Evolutionary conservation across 179 eudicot species (phyloP).

Genomic region (Actinidia polygama): DNA sequence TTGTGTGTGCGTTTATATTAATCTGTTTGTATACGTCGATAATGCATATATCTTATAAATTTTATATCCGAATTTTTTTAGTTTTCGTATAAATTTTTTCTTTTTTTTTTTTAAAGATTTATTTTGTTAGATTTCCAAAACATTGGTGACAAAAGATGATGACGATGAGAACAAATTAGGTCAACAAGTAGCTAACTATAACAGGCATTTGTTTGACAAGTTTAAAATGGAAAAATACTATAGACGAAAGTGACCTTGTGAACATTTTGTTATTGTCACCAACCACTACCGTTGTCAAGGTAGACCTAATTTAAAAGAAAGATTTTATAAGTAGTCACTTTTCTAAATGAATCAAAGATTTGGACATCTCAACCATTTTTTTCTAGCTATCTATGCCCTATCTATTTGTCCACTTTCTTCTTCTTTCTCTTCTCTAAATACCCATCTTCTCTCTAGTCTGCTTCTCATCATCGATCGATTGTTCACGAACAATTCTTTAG

Average conservation of each 20-base stretch:
- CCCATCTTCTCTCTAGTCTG: not conserved
- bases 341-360: slow-evolving; percentile 27
- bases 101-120: not conserved
- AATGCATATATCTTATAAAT: no score
- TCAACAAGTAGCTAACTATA: not conserved
- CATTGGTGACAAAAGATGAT: not conserved
- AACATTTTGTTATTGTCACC: slow-evolving; percentile 20
- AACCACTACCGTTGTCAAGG: slow-evolving; percentile 31
- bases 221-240: not conserved
- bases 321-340: slow-evolving; percentile 8
- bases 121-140: not conserved
- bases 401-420: not conserved
- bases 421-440: not conserved
- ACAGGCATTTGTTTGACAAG: not conserved
- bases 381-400: not conserved
- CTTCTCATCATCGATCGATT: not conserved
- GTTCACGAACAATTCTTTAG: not conserved
- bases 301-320: not conserved
- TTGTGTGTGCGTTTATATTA: no score
- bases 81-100: not conserved
- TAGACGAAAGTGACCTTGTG: not conserved
- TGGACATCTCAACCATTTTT: slow-evolving; percentile 37
- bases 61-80: no score
- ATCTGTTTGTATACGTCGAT: no score
- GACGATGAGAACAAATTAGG: not conserved